Evolutionary conservation across 805 yeast genomes (phyloP), one percentile per base, ranked within the genome.

Genomic region (Candida loeiensis): DNA sequence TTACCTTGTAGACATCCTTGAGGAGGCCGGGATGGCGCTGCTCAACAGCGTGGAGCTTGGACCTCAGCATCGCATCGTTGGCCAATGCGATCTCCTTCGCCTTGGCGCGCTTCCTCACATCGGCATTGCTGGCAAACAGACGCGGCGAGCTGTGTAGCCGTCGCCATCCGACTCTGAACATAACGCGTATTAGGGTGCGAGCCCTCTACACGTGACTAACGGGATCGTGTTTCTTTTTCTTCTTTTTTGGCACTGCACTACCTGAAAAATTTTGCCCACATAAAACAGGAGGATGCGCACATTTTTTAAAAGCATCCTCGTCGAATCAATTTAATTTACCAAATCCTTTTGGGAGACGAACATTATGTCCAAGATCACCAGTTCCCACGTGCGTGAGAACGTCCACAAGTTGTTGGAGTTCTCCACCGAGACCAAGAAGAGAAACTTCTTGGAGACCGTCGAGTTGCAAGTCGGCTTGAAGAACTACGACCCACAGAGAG

Each of bases 401-500:
- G 97, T 93, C 71, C 80, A 85, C 71, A 83, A 87, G 76, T 79
- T 93, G 66, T 77, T 93, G 73, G 84, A 82, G 69, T 80, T 71
- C 82, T 88, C 98, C 63, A 80, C 69, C 71, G 93, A 85, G 75
- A 84, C 91, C 78, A 93, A 93, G 87, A 91, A 93, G 96, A 90
- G 99, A 85, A 93, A 93, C 95, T 93, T 93, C 80, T 85, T 91
- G 77, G 99, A 93, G 85, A 91, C 99, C 74, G 90, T 93, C 66
- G 99, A 93, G 80, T 82, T 93, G 71, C 99, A 93, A 80, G 95
- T 93, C 69, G 99, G 99, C 76, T 83, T 93, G 64, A 93, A 93
- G 90, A 93, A 93, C 95, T 93, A 93, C 78, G 99, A 93, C 74
- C 98, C 99, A 71, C 99, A 93, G 82, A 90, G 99, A 87, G 99